Conservation (phyloP, 2,329 filamentous ascomycete genomes). For the Colletotrichum tropicale region DNA sequence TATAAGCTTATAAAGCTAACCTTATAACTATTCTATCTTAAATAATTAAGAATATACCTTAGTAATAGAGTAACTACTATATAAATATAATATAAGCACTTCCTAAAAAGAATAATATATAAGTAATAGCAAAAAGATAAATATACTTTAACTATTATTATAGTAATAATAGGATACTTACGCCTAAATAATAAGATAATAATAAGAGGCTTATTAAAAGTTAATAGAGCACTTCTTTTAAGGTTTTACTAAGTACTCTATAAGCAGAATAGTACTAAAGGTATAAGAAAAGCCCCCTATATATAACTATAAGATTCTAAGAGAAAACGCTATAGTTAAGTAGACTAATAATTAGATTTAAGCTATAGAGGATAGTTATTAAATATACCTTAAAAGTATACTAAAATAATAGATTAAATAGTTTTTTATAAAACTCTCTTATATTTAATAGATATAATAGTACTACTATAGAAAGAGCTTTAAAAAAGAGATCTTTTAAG, state of each 20-base stretch:
- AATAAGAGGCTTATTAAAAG: not conserved
- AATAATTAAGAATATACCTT: too few species aligned
- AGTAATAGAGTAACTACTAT: too few species aligned
- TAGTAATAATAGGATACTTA: too few species aligned
- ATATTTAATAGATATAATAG: not conserved
- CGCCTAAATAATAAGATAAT: too few species aligned
- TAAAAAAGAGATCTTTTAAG: not conserved
- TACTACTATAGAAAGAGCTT: not conserved
- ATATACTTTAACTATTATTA: too few species aligned
- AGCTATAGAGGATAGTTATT: not conserved
- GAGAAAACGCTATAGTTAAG: not conserved
- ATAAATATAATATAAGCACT: too few species aligned
- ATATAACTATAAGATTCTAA: not conserved
- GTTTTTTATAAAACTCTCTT: not conserved
- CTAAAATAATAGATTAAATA: not conserved
- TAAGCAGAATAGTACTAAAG: not conserved
- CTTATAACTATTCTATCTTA: too few species aligned
- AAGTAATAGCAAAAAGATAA: too few species aligned
- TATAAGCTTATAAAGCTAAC: not conserved
- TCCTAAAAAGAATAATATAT: too few species aligned
- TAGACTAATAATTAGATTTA: not conserved
- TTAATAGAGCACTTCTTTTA: not conserved
- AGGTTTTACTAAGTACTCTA: not conserved
- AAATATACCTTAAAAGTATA: not conserved
- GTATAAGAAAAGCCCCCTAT: not conserved